phyloP scores from a whole-genome alignment of 2,329 filamentous ascomycete genomes.

The Pezicula radicicola region DNA sequence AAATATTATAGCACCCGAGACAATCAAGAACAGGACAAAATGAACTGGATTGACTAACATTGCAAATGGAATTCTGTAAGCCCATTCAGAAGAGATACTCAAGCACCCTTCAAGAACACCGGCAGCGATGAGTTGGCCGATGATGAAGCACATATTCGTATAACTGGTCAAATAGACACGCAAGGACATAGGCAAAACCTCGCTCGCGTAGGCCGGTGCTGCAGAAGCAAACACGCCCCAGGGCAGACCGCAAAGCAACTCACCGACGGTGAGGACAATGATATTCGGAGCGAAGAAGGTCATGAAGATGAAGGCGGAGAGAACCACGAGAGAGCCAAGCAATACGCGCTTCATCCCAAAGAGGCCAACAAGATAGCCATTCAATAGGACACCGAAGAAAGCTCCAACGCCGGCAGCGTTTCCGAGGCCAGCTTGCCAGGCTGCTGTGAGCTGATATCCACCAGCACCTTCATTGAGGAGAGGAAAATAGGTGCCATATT shows the following conservation, averaged over 20 bases:
- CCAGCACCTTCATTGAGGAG: conserved; percentile 5
- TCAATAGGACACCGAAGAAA: conserved; percentile 42
- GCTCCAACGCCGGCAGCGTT: conserved; percentile 20
- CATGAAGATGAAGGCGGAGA: conserved; percentile 42
- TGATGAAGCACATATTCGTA: conserved; percentile 45
- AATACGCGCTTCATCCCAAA: conserved; percentile 46
- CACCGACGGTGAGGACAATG: conserved; percentile 40
- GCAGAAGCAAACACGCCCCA: conserved; percentile 48
- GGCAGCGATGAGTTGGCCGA: conserved; percentile 43
- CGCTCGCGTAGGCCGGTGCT: conserved; percentile 39
- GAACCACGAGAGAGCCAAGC: conserved; percentile 37
- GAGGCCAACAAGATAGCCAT: conserved; percentile 42
- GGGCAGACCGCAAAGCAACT: conserved; percentile 45
- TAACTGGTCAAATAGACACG: conserved; percentile 39
- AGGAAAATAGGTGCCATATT: conserved; percentile 14
- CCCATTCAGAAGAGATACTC: conserved; percentile 30
- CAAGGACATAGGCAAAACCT: conserved; percentile 38
- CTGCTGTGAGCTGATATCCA: conserved; percentile 10
- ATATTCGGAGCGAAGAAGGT: conserved; percentile 46
- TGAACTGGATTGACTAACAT: neutral
- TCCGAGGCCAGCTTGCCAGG: conserved; percentile 19
- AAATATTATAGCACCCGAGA: too few relatives aligned
- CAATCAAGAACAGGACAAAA: too few relatives aligned
- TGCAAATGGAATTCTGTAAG: conserved; percentile 8
- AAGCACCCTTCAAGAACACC: conserved; percentile 40